Evolutionary conservation across 139 green algal species (phyloP), one percentile per base, ranked within the genome.

Genomic region (Microglena sp.): DNA sequence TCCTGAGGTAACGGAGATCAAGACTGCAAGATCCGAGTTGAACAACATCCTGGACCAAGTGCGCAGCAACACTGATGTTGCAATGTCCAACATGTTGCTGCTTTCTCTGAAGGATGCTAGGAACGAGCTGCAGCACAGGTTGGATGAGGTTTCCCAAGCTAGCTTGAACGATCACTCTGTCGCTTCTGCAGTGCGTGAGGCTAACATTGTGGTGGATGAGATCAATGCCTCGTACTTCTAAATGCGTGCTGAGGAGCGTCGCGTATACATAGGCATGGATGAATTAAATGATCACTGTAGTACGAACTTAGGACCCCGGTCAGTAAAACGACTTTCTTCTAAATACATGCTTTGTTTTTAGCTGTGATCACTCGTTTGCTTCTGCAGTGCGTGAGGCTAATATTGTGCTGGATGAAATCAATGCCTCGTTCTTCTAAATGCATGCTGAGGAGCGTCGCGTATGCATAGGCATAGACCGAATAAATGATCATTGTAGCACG

Each of bases 1-100:
- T 0, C 72, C 78, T n/a, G 82, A 89, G 64, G 77, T 90, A 66
- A 67, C 74, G 1, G 83, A 87, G 70, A 81, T 89, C 33, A 69
- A 76, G 11, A 74, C 63, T 6, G 80, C 84, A 4, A 82, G 87
- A 5, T 59, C 55, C 2, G 62, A 64, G 0, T 56, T 90, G 7
- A 80, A 76, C 62, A 24, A n/a, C 5, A 53, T 72, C 2, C 70
- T 90, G 33, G 75, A 78, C 18, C 75, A 65, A 1, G 64, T 90
- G 60, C 63, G 73, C 45, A 43, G 30, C 36, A 89, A 89, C 68
- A 66, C 40, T 0, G 84, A 89, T 55, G 4, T 57, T 5, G 61
- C 72, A 1, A 46, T 57, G 22, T 44, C 50, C 24, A 62, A 33
- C 67, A 86, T 89, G 68, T 58, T 89, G 60, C 62, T 55, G 11